A percentile compares a stretch with the other conserved stretches of the same genome.
Conservation (phyloP, 257 asterid species). For the Nicotiana sylvestris region DNA sequence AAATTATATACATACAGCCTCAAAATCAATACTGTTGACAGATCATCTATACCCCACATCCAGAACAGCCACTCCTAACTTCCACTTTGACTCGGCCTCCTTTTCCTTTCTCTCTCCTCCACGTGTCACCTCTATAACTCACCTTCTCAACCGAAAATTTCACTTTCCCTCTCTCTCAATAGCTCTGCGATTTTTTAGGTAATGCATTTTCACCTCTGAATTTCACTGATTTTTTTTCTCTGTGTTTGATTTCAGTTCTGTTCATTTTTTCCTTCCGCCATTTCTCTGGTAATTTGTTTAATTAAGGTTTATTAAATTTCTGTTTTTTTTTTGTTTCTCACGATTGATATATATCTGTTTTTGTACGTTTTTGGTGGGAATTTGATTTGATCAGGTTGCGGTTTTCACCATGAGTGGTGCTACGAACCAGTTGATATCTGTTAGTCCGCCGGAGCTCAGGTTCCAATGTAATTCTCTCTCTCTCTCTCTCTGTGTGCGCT, state of each 20-base stretch:
- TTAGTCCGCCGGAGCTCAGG: constrained; percentile 66
- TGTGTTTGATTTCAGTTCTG: neutral
- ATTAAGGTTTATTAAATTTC: neutral
- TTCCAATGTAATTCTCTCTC: constrained; percentile 49
- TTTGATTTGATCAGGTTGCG: constrained; percentile 1
- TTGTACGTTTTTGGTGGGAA: neutral
- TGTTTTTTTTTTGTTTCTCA: neutral
- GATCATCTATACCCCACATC: neutral
- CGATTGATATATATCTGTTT: neutral
- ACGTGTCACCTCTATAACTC: neutral
- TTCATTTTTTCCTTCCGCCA: neutral
- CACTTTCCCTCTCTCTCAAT: neutral
- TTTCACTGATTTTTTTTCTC: neutral
- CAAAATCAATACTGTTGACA: neutral
- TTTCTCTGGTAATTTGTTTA: neutral
- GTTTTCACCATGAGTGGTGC: constrained; percentile 38
- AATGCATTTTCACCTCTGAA: neutral
- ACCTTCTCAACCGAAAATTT: neutral
- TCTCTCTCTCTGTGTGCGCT: neutral
- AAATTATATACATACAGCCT: neutral
- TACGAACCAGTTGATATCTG: constrained; percentile 48
- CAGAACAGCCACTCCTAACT: neutral
- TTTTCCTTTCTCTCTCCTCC: neutral
- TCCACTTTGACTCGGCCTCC: neutral
- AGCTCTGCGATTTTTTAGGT: constrained; percentile 1